Conservation (phyloP, 495 filamentous ascomycete genomes). For the Aspergillus heteromorphus region DNA sequence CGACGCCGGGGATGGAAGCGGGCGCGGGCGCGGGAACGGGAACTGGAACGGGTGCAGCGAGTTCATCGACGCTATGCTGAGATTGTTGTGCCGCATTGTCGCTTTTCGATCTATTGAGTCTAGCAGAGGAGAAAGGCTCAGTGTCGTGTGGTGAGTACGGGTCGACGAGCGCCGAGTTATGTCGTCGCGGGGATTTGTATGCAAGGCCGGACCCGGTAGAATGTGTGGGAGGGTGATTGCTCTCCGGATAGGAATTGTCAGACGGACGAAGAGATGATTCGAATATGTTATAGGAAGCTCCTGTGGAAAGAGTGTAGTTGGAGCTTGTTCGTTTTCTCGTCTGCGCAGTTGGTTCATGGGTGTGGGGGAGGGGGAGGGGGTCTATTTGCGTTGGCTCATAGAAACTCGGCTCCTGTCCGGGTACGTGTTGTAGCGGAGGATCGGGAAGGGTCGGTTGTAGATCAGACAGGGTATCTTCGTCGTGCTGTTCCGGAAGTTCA, state of each 20-base stretch:
- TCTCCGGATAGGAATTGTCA: constrained; percentile 1
- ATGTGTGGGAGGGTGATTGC: constrained; percentile 3
- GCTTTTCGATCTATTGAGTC: constrained; percentile 20
- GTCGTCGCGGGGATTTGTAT: constrained; percentile 16
- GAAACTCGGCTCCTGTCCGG: not conserved
- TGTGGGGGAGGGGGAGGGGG: too few relatives aligned
- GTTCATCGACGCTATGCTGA: constrained; percentile 26
- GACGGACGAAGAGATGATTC: constrained; percentile 17
- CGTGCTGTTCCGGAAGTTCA: not conserved
- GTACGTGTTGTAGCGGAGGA: not conserved
- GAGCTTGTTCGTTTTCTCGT: not conserved
- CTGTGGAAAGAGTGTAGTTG: constrained; percentile 8
- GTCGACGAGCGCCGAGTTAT: constrained; percentile 23
- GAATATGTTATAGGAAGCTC: constrained; percentile 23
- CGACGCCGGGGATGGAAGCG: too few relatives aligned
- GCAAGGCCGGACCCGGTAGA: constrained; percentile 5
- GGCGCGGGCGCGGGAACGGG: too few relatives aligned
- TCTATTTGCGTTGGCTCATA: not conserved
- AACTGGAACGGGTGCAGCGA: constrained; percentile 18
- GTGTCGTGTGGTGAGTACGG: constrained; percentile 37
- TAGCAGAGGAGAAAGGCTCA: constrained; percentile 35
- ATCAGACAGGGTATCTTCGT: not conserved
- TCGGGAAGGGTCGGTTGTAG: not conserved
- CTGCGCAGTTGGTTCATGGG: not conserved
- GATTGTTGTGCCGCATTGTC: constrained; percentile 21